Percentiles rank a stretch among this genome's conserved stretches.
These are phyloP conservation scores for Hygrophorus pudorinus DNA, from an alignment of 768 basidiomycete genomes.

Conservation along the genomic window DNA sequence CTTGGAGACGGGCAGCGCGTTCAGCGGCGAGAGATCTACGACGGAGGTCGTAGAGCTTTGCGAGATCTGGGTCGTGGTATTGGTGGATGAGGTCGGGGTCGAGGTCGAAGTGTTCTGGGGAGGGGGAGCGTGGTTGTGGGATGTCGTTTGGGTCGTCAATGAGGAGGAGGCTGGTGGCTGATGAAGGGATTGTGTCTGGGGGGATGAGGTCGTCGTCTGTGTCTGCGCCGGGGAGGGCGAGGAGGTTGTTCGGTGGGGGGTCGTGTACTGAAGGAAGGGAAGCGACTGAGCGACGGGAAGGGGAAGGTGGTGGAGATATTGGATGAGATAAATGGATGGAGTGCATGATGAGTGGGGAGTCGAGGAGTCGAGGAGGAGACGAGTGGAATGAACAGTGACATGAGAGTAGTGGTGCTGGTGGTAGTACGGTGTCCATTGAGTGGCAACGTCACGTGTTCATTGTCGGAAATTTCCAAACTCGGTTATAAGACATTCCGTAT, in stretches of 20 bases:
- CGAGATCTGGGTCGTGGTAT: conserved; percentile 28
- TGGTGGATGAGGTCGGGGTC: conserved; percentile 18
- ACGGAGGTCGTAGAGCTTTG: conserved; percentile 29
- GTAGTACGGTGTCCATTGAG: no score
- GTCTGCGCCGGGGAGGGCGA: conserved; percentile 34
- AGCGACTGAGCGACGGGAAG: conserved; percentile 12
- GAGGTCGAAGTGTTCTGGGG: conserved; percentile 29
- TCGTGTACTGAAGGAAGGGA: conserved; percentile 13
- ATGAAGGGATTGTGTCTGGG: conserved; percentile 6
- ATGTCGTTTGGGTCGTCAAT: conserved; percentile 32
- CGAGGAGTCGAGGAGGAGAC: no score
- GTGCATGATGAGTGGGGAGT: no score
- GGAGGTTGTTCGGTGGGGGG: conserved; percentile 18
- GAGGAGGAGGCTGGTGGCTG: conserved; percentile 19
- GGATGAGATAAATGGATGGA: no score
- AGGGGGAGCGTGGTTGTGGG: conserved; percentile 30
- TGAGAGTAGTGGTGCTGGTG: no score
- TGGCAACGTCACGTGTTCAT: no score
- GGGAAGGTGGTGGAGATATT: conserved; percentile 13
- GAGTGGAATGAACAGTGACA: no score
- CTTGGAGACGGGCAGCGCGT: conserved; percentile 20
- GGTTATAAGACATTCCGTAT: no score
- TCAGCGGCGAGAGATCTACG: conserved; percentile 25
- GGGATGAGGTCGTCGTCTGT: conserved; percentile 33
- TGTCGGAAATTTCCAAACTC: no score